These are phyloP conservation scores for Chaetomium sp. DNA, from an alignment of 2,329 filamentous ascomycete genomes.

Conservation along the genomic window DNA sequence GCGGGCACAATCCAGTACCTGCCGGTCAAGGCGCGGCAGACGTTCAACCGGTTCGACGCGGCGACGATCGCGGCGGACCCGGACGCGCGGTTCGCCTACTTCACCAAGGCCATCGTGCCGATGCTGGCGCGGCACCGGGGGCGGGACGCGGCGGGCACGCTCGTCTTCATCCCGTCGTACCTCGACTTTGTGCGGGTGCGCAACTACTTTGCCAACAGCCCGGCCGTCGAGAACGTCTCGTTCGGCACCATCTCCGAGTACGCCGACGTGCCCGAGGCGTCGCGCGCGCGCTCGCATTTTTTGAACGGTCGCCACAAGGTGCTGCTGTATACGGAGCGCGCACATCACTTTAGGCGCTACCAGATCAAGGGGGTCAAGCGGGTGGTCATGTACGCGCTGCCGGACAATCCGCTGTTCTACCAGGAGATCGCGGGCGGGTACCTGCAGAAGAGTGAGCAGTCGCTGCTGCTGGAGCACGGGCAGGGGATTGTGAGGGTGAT, in stretches of 20 bases:
- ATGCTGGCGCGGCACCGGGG: slow-evolving; percentile 65
- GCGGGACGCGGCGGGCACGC: slow-evolving; percentile 67
- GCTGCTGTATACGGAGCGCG: slow-evolving; percentile 87
- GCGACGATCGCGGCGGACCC: slow-evolving; percentile 73
- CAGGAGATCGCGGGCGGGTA: slow-evolving; percentile 72
- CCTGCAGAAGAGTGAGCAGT: slow-evolving; percentile 61
- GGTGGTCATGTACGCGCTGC: slow-evolving; percentile 87
- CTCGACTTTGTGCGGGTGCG: slow-evolving; percentile 92
- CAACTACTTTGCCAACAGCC: slow-evolving; percentile 82
- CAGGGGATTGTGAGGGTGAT: slow-evolving; percentile 63
- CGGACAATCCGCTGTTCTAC: slow-evolving; percentile 85
- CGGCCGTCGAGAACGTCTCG: slow-evolving; percentile 55
- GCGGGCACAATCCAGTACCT: slow-evolving; percentile 73
- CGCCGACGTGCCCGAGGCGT: slow-evolving; percentile 73
- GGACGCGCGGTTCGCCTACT: slow-evolving; percentile 88
- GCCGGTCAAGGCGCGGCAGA: slow-evolving; percentile 75
- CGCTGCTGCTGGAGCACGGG: slow-evolving; percentile 56
- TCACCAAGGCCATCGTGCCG: slow-evolving; percentile 79
- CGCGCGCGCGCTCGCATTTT: slow-evolving; percentile 86
- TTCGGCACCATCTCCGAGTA: slow-evolving; percentile 93
- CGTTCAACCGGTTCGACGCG: slow-evolving; percentile 83
- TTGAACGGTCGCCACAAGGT: slow-evolving; percentile 78
- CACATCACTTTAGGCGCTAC: slow-evolving; percentile 96
- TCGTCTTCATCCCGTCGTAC: slow-evolving; percentile 91
- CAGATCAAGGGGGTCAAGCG: slow-evolving; percentile 77